A percentile compares a stretch with the other conserved stretches of the same genome.
phyloP scores from a whole-genome alignment of 352 stramenopile genomes.

The Nannochloropsis limnetica region DNA sequence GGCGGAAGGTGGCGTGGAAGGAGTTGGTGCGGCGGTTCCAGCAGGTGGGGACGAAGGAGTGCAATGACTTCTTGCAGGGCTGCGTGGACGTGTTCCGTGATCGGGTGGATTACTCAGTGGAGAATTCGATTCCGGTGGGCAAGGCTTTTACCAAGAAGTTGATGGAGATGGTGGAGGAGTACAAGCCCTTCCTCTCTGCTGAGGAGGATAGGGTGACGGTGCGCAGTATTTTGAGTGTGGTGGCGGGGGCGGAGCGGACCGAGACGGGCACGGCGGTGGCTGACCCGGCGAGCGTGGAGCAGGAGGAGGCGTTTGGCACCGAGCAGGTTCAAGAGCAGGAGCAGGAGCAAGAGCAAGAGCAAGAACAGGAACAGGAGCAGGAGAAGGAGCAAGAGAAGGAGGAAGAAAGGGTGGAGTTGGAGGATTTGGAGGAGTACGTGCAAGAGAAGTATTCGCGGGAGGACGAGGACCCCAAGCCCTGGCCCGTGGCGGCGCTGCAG shows the following conservation, averaged over 20 bases:
- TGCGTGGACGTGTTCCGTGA: constrained; percentile 75
- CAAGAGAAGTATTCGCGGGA: constrained; percentile 79
- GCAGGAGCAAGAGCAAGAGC: constrained; percentile 65
- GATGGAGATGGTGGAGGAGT: constrained; percentile 60
- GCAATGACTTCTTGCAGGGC: constrained; percentile 57
- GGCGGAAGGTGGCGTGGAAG: constrained; percentile 78
- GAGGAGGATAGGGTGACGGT: constrained; percentile 66
- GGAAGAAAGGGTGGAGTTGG: constrained; percentile 72
- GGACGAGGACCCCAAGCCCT: constrained; percentile 72
- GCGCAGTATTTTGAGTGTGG: constrained; percentile 33
- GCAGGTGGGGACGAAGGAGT: constrained; percentile 56
- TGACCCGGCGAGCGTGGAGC: constrained; percentile 36
- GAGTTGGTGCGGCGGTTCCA: background rate
- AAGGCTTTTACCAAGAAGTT: constrained; percentile 67
- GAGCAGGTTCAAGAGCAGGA: constrained; percentile 71
- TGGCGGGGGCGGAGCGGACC: constrained; percentile 39
- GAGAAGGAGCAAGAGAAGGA: constrained; percentile 70
- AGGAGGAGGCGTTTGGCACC: constrained; percentile 59
- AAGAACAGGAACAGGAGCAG: constrained; percentile 68
- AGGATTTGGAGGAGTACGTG: constrained; percentile 71
- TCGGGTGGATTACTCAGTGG: constrained; percentile 73
- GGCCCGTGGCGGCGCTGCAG: constrained; percentile 61
- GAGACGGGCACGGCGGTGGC: constrained; percentile 40
- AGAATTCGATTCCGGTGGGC: constrained; percentile 67
- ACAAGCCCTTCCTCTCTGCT: constrained; percentile 63